Percentiles rank a stretch among this genome's conserved stretches.
These are phyloP conservation scores for Aegilops bicornis DNA, from an alignment of 176 grass and related monocot species.

Conservation along the genomic window DNA sequence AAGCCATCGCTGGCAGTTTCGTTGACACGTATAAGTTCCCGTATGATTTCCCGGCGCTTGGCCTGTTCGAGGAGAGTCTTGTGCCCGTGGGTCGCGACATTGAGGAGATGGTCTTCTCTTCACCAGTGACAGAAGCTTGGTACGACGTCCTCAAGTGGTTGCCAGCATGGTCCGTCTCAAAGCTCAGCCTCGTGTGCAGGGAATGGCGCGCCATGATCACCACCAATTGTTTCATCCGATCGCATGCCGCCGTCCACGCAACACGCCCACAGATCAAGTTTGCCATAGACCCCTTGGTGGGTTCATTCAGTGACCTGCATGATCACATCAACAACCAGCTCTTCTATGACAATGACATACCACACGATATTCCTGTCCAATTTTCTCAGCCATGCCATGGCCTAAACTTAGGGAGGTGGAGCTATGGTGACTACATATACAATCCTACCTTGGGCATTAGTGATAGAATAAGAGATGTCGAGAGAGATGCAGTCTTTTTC, in stretches of 20 bases:
- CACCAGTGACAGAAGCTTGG: not conserved
- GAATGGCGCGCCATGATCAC: not conserved
- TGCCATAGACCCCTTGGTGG: not conserved
- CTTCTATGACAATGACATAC: too few species aligned
- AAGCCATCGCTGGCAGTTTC: not conserved
- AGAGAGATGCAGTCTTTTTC: not conserved
- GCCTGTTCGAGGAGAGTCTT: not conserved
- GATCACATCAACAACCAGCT: not conserved
- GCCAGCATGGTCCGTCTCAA: not conserved
- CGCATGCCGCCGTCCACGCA: not conserved
- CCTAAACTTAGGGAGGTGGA: not conserved
- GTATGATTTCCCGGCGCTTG: not conserved
- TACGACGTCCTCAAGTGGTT: not conserved
- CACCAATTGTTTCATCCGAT: not conserved
- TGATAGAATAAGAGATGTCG: fast-evolving
- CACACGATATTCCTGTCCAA: not conserved
- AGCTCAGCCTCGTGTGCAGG: not conserved
- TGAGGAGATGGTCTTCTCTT: not conserved
- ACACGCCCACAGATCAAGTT: not conserved
- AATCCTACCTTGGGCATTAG: not conserved
- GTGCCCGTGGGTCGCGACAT: not conserved
- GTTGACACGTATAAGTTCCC: not conserved
- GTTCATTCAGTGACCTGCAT: not conserved
- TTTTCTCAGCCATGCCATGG: not conserved
- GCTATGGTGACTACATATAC: not conserved